These are phyloP conservation scores for Chamaecrista fasciculata DNA, from an alignment of 306 rosid species.

Conservation along the genomic window DNA sequence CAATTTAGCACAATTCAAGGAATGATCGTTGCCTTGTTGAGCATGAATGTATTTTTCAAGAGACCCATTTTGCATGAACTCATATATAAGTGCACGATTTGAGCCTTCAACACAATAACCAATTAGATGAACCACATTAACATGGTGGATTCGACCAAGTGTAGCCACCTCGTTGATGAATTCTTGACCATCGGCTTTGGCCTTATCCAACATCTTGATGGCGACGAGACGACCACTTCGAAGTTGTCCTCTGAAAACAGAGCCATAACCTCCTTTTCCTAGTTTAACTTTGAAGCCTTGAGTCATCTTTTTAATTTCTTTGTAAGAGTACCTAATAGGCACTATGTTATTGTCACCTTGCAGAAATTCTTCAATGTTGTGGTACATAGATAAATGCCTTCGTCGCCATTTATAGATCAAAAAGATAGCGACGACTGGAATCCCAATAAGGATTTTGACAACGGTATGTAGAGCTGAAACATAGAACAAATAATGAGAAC, in stretches of 20 bases:
- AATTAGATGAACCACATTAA: constrained; percentile 23
- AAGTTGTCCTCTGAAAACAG: constrained; percentile 22
- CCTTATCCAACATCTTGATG: constrained; percentile 21
- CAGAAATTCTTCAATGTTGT: background rate
- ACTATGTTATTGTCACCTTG: background rate
- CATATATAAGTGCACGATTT: constrained; percentile 4
- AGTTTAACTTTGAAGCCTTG: constrained; percentile 4
- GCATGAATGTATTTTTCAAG: background rate
- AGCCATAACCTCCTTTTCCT: constrained; percentile 21
- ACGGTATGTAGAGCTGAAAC: too few relatives aligned
- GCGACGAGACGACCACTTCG: constrained; percentile 14
- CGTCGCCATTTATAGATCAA: background rate
- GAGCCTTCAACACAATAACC: background rate
- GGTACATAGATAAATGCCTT: background rate
- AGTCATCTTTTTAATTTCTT: constrained; percentile 10
- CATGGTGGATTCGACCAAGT: constrained; percentile 31
- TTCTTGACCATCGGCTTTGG: constrained; percentile 26
- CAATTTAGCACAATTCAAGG: background rate
- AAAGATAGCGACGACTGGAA: background rate
- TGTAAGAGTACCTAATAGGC: constrained; percentile 20
- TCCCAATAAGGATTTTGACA: background rate
- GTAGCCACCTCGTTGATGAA: constrained; percentile 27
- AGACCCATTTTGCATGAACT: constrained; percentile 16
- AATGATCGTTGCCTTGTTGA: background rate
- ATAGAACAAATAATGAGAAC: too few relatives aligned